A percentile compares a stretch with the other conserved stretches of the same genome.
These are phyloP conservation scores for Alternaria incomplexa DNA, from an alignment of 2,329 filamentous ascomycete species.

Conservation along the genomic window DNA sequence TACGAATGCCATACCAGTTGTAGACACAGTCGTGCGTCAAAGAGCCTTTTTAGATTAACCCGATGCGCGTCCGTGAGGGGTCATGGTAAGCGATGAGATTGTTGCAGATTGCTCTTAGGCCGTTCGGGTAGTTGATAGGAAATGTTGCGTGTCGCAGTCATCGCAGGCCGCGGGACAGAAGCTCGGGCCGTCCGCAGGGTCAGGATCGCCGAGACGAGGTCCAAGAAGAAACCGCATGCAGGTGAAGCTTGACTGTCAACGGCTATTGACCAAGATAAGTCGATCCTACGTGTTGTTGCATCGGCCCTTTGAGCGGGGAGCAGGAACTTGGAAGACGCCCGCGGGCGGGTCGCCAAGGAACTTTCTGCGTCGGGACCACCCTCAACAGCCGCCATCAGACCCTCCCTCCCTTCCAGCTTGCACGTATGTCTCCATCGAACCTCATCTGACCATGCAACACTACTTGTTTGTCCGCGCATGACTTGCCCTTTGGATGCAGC, in stretches of 20 bases:
- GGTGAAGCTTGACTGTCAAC: conserved; percentile 8
- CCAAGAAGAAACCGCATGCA: conserved; percentile 4
- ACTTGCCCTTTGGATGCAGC: not conserved
- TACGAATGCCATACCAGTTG: conserved; percentile 3
- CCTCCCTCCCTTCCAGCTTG: not conserved
- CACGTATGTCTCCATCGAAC: not conserved
- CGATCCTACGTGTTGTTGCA: not conserved
- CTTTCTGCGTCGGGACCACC: not conserved
- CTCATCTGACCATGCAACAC: not conserved
- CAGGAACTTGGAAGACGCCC: not conserved
- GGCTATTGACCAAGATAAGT: not conserved
- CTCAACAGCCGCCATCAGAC: not conserved
- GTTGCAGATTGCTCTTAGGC: conserved; percentile 1
- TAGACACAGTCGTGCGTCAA: not conserved
- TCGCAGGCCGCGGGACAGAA: not conserved
- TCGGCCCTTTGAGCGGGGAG: not conserved
- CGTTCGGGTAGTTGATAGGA: conserved; percentile 4
- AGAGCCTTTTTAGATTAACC: conserved; percentile 8
- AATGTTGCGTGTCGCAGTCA: not conserved
- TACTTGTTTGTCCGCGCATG: not conserved
- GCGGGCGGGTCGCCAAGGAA: not conserved
- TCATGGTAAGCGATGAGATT: conserved; percentile 8
- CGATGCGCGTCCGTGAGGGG: conserved; percentile 10
- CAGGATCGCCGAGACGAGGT: conserved; percentile 8
- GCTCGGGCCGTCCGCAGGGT: not conserved